phyloP scores from a whole-genome alignment of 2,329 filamentous ascomycete genomes.

The Fusarium illudens region DNA sequence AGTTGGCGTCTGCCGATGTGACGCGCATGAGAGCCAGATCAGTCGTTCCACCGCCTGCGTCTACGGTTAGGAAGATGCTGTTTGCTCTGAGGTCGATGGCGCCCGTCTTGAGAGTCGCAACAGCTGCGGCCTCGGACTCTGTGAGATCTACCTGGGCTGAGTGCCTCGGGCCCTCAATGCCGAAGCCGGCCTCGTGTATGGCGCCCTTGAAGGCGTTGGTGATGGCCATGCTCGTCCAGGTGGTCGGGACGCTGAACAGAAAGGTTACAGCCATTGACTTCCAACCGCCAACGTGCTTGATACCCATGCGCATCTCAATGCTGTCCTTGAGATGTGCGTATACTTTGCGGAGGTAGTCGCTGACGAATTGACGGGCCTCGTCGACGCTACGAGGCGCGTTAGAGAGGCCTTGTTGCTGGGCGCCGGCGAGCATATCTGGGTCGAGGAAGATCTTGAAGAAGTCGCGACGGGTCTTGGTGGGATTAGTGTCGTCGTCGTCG shows the following conservation, averaged over 20 bases:
- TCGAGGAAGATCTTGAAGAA: constrained; percentile 67
- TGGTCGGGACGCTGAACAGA: constrained; percentile 66
- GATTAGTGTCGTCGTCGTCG: constrained; percentile 50
- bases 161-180: constrained; percentile 50
- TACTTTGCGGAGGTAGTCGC: constrained; percentile 59
- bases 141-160: constrained; percentile 55
- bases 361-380: constrained; percentile 57
- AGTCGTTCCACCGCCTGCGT: constrained; percentile 58
- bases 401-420: constrained; percentile 54
- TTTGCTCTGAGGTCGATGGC: constrained; percentile 49
- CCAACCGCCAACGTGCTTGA: constrained; percentile 52
- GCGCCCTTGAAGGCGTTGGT: constrained; percentile 61
- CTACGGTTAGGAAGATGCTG: constrained; percentile 54
- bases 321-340: constrained; percentile 59
- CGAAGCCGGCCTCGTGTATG: constrained; percentile 59
- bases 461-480: constrained; percentile 51
- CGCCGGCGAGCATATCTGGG: constrained; percentile 52
- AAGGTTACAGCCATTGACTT: constrained; percentile 58
- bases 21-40: constrained; percentile 56
- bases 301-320: constrained; percentile 52
- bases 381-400: constrained; percentile 51
- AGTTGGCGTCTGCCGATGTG: constrained; percentile 39
- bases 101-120: constrained; percentile 55
- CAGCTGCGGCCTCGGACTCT: constrained; percentile 58
- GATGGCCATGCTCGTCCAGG: constrained; percentile 59